Base-by-base conservation (phyloP, 2,329 filamentous ascomycete species). In the Botrytis paeoniae region DNA sequence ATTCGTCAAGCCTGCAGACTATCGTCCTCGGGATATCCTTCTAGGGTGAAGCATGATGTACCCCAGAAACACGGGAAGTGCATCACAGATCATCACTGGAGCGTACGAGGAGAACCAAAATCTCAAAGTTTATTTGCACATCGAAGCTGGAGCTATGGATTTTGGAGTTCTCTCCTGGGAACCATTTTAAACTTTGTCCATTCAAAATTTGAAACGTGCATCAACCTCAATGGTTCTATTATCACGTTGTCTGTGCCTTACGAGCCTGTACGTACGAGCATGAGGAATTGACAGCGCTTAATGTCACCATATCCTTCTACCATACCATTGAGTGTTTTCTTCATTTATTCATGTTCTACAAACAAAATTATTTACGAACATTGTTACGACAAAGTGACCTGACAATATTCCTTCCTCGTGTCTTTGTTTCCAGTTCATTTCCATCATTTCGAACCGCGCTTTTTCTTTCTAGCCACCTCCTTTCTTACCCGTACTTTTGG, bases 1-100 rank as follows among this genome's bases (percentile, higher is more conserved):
- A 68, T 68, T 57, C 65, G 65, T 68, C 35, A 54, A 68, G 65
- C 48, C 48, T 68, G 51, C 25, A n/a, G 43, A 51, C 20, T 37
- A 16, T 37, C n/a, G 20, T 48, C 32, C 3, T 48, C 43, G 32
- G 63, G 10, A 48, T n/a, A 37, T 39, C 25, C 48, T n/a, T 29
- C 45, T 54, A 54, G 64, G 25, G 45, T 54, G 48, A 68, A 68
- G 64, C 48, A 68, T 68, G 14, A 68, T 68, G 64, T 68, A 68
- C 64, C 64, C 64, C 64, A 57, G 64, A 29, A 37, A 54, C 14
- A 39, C 43, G 22, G 45, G 22, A 51, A 39, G 6, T 54, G 37
- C 32, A 29, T 37, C 18, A 48, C 29, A 64, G 16, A 64, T 45
- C 12, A 4, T 45, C 22, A 20, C 43, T 35, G 63, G 37, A 39